These are phyloP conservation scores for Blastobotrys attinorum DNA, from an alignment of 805 yeast genomes.

Conservation along the genomic window DNA sequence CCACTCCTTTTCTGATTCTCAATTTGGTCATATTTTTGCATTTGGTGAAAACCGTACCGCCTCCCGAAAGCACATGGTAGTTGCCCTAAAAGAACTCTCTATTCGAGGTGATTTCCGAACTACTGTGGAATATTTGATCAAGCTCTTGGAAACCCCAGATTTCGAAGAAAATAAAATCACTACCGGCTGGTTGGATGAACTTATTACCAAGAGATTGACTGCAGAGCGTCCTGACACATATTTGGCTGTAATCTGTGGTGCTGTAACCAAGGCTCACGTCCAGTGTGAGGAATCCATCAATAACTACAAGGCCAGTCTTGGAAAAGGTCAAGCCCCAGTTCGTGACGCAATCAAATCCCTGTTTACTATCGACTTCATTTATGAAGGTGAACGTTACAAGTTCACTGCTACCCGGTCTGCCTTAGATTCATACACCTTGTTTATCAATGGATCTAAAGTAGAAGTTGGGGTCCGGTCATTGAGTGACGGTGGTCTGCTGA, in stretches of 20 bases:
- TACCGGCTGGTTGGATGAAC: constrained; percentile 98
- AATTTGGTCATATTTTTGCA: constrained; percentile 98
- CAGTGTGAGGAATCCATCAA: constrained; percentile 61
- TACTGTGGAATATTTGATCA: constrained; percentile 93
- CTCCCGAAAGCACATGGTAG: constrained; percentile 98
- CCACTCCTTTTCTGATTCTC: constrained; percentile 97
- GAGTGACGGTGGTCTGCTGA: constrained; percentile 89
- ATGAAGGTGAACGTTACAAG: constrained; percentile 87
- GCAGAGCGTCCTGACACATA: constrained; percentile 94
- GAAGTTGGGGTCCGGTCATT: constrained; percentile 82
- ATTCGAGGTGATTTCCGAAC: constrained; percentile 98
- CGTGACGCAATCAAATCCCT: constrained; percentile 75
- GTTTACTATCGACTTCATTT: constrained; percentile 89
- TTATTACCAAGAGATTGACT: constrained; percentile 85
- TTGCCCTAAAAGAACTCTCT: constrained; percentile 90
- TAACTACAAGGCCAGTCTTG: constrained; percentile 69
- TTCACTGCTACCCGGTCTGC: constrained; percentile 95
- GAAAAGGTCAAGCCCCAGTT: constrained; percentile 91
- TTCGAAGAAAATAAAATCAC: constrained; percentile 95
- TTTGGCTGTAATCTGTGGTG: constrained; percentile 93
- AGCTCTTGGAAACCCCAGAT: constrained; percentile 90
- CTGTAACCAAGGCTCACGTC: constrained; percentile 89
- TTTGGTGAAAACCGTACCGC: constrained; percentile 98
- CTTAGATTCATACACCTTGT: constrained; percentile 73
- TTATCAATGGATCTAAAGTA: constrained; percentile 86